Evolutionary conservation across 106 monocot genomes (phyloP).

Genomic region (Narthecium ossifragum): DNA sequence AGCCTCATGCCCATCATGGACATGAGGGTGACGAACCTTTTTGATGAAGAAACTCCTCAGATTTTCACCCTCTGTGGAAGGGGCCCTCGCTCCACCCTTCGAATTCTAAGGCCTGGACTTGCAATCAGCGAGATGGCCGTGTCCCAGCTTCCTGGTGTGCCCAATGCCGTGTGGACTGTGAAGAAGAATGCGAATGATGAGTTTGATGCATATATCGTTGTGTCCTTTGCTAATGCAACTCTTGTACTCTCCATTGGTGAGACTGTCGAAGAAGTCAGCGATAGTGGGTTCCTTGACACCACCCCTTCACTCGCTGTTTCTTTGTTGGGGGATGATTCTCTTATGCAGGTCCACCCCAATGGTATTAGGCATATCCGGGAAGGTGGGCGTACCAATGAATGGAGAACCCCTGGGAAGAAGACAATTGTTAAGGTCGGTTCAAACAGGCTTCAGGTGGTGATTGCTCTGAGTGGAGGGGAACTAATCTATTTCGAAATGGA

Average conservation of each 20-base stretch:
- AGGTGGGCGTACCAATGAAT: conserved; percentile 96
- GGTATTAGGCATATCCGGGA: conserved; percentile 95
- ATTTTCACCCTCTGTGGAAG: conserved; percentile 81
- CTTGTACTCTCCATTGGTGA: conserved; percentile 98
- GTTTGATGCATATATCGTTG: conserved; percentile 98
- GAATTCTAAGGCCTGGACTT: conserved; percentile 80
- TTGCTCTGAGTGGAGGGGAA: conserved; percentile 95
- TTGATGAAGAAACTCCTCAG: conserved; percentile 96
- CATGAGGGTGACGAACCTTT: conserved; percentile 83
- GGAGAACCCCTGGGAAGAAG: conserved; percentile 99
- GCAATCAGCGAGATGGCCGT: conserved; percentile 95
- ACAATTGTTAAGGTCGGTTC: conserved; percentile 96
- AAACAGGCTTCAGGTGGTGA: conserved; percentile 92
- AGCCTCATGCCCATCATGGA: conserved; percentile 98
- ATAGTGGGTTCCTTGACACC: conserved; percentile 89
- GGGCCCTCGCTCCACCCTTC: conserved; percentile 72
- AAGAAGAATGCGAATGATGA: conserved; percentile 91
- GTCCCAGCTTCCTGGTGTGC: conserved; percentile 74
- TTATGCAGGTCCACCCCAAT: conserved; percentile 99
- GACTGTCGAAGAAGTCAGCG: conserved; percentile 95
- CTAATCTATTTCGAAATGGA: conserved; percentile 99
- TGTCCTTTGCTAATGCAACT: conserved; percentile 86
- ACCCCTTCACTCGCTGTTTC: conserved; percentile 91
- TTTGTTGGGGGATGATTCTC: conserved; percentile 84
- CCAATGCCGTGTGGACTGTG: conserved; percentile 96